Conservation (phyloP, 1,284 basidiomycete genomes). For the Cryptococcus sp. region DNA sequence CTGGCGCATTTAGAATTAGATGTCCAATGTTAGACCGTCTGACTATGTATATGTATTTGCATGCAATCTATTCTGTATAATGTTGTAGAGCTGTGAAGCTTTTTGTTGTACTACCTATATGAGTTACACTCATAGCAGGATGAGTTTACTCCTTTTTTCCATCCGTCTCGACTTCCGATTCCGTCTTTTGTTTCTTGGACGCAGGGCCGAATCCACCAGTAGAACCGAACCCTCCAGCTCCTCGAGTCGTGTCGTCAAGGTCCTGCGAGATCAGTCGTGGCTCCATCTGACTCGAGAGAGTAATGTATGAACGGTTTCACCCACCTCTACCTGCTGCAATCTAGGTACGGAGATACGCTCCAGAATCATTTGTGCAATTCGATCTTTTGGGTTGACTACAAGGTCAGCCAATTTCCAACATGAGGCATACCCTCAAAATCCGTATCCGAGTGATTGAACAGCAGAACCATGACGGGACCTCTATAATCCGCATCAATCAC, state of each 20-base stretch:
- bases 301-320: conserved; percentile 23
- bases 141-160: not conserved
- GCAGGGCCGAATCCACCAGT: conserved; percentile 61
- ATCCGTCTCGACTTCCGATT: conserved; percentile 9
- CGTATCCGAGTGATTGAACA: conserved; percentile 86
- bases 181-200: conserved; percentile 22
- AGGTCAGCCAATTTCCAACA: not conserved
- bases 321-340: conserved; percentile 75
- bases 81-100: too few relatives aligned
- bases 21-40: too few relatives aligned
- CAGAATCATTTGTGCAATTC: conserved; percentile 89
- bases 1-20: conserved; percentile 33
- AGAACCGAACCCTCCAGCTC: conserved; percentile 87
- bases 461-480: conserved; percentile 83
- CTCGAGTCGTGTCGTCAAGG: conserved; percentile 77
- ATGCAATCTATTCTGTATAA: too few relatives aligned
- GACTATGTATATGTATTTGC: too few relatives aligned
- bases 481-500: conserved; percentile 96
- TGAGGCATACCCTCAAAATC: conserved; percentile 71
- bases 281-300: not conserved
- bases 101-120: too few relatives aligned
- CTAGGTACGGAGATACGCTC: conserved; percentile 85
- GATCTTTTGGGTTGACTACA: conserved; percentile 81
- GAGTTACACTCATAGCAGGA: too few relatives aligned
- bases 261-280: conserved; percentile 51